Percentiles rank a stretch among this genome's conserved stretches.
Conservation (phyloP, 2,329 filamentous ascomycete species). For the Aspergillus tanneri region DNA sequence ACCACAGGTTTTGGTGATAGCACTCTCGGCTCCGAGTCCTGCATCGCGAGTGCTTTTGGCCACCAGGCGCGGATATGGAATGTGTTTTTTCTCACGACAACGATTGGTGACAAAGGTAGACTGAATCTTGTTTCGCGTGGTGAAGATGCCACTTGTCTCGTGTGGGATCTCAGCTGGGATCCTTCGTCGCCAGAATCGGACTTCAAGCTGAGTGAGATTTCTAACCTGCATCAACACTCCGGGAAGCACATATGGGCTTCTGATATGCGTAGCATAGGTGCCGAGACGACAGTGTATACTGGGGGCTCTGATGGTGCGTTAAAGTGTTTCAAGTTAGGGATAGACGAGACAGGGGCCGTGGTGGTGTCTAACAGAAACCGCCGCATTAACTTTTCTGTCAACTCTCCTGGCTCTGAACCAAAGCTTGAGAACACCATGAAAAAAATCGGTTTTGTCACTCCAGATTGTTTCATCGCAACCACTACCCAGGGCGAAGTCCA, state of each 20-base stretch:
- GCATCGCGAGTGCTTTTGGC: conserved; percentile 73
- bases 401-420: conserved; percentile 12
- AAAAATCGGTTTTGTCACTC: conserved; percentile 36
- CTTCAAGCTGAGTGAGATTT: conserved; percentile 42
- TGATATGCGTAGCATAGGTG: conserved; percentile 39
- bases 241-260: conserved; percentile 93
- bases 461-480: conserved; percentile 34
- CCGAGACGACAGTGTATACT: conserved; percentile 57
- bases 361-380: conserved; percentile 18
- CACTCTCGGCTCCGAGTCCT: conserved; percentile 45
- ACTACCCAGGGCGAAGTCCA: conserved; percentile 33
- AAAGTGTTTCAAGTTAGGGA: conserved; percentile 31
- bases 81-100: conserved; percentile 61
- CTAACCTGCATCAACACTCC: conserved; percentile 64
- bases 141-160: conserved; percentile 75
- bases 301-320: conserved; percentile 82
- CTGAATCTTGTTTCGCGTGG: conserved; percentile 72
- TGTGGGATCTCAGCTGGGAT: conserved; percentile 62
- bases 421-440: conserved; percentile 22
- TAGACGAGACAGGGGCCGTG: conserved; percentile 13
- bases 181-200: conserved; percentile 11
- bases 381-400: conserved; percentile 10
- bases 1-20: conserved; percentile 63
- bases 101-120: conserved; percentile 20
- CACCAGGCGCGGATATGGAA: conserved; percentile 90